These are phyloP conservation scores for Madurella mycetomatis DNA, from an alignment of 2,329 filamentous ascomycete genomes.

Conservation along the genomic window DNA sequence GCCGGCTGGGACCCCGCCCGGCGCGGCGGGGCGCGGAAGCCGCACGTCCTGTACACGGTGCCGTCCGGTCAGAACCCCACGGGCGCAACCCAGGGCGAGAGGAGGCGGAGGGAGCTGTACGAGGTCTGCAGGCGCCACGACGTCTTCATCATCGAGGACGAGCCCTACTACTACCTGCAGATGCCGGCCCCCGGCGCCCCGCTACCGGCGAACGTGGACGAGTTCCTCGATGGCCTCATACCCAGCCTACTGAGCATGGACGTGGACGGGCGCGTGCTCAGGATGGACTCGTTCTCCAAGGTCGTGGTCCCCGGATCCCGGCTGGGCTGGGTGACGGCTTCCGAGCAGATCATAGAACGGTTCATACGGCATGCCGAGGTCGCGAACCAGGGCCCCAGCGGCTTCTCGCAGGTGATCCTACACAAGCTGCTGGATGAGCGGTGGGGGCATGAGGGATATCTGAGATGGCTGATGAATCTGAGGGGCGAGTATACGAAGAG, in stretches of 20 bases:
- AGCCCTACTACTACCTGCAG: slow-evolving; percentile 92
- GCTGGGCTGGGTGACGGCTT: slow-evolving; percentile 84
- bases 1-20: slow-evolving; percentile 44
- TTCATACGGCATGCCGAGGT: slow-evolving; percentile 80
- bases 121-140: slow-evolving; percentile 77
- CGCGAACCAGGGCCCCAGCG: slow-evolving; percentile 78
- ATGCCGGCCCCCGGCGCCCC: slow-evolving; percentile 61
- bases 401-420: slow-evolving; percentile 76
- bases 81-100: slow-evolving; percentile 69
- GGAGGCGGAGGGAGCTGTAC: slow-evolving; percentile 70
- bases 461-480: slow-evolving; percentile 83
- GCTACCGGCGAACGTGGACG: slow-evolving; percentile 55
- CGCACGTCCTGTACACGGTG: slow-evolving; percentile 56
- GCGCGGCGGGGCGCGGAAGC: slow-evolving; percentile 43
- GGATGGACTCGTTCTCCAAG: slow-evolving; percentile 91
- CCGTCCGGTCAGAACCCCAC: slow-evolving; percentile 87
- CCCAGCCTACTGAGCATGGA: slow-evolving; percentile 78
- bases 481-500: slow-evolving; percentile 76
- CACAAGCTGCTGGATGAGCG: slow-evolving; percentile 89
- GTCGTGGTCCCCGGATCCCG: slow-evolving; percentile 79
- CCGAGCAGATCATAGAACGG: slow-evolving; percentile 76
- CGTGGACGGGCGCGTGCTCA: slow-evolving; percentile 79
- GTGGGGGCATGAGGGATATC: slow-evolving; percentile 88
- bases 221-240: slow-evolving; percentile 69
- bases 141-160: slow-evolving; percentile 82